Evolutionary conservation across 2,329 filamentous ascomycete species (phyloP), one percentile per base, ranked within the genome.

Genomic region (Apiospora kogelbergensis): DNA sequence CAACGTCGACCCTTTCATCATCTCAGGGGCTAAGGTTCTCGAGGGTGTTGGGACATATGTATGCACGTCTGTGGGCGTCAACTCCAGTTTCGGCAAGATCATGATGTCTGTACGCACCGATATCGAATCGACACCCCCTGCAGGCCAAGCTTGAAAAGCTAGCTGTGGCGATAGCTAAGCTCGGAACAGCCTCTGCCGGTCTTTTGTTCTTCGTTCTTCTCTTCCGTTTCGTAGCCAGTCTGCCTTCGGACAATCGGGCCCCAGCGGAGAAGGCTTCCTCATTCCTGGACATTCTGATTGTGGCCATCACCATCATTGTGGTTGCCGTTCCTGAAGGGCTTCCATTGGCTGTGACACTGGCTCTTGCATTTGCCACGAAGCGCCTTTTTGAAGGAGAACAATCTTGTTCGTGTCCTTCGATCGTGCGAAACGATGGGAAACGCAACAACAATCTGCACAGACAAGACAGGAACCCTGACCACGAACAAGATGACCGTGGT

Each of bases 401-500:
- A 91, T 71, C 80, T 92, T 40, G 90, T 92, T n/a, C 88, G 90
- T 69, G 83, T 90, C 42, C 82, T 92, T 37, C 85, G 88, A 69
- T 90, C 90, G 69, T 91, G 89, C 76, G 90, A 92, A 78, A 91
- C 89, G 3, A 91, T 92, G 89, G 90, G 90, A 6, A 92, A 92
- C 73, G 89, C 89, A 37, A 91, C 89, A 1, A 91, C 92, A 0
- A 91, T 95, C 44, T 95, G 93, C 79, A 94, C 92, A 4, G 93
- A 93, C 78, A 93, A 93, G 80, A 93, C 91, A 1, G 91, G 91
- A 65, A 93, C 91, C 6, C 80, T 93, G 22, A 93, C 91, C 0
- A 90, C 92, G 69, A 93, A 93, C 76, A 89, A 90, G 78, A 93
- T 93, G 90, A 91, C 90, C 0, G 91, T 94, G 1, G 91, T 94